Evolutionary conservation across 768 basidiomycete species (phyloP).

Genomic region (Leucocoprinus sp.): DNA sequence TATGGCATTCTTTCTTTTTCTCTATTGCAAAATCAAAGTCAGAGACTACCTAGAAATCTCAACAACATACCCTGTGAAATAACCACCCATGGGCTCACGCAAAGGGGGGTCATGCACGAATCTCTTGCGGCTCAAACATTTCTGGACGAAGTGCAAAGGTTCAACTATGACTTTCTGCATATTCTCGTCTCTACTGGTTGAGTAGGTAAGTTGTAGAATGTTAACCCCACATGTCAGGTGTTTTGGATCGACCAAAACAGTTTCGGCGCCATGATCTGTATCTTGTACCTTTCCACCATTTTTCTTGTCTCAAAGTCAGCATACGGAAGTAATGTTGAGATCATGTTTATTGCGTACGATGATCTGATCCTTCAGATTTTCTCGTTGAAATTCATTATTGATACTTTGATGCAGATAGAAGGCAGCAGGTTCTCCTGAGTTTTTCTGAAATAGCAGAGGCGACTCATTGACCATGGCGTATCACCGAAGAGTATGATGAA

Average conservation of each 20-base stretch:
- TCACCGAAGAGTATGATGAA: not conserved
- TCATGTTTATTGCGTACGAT: constrained; percentile 19
- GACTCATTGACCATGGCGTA: not conserved
- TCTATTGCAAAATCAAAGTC: not conserved
- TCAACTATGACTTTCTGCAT: constrained; percentile 19
- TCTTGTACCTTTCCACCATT: constrained; percentile 22
- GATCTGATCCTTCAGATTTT: constrained; percentile 22
- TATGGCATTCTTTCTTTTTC: constrained; percentile 20
- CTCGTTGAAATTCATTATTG: constrained; percentile 13
- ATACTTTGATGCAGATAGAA: constrained; percentile 30
- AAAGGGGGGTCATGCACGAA: constrained; percentile 16
- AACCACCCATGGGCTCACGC: constrained; percentile 25
- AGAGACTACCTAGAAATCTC: not conserved
- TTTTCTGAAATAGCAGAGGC: constrained; percentile 15
- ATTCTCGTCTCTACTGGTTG: constrained; percentile 10
- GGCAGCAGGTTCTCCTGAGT: constrained; percentile 19
- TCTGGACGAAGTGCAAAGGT: constrained; percentile 19
- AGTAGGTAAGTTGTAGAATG: constrained; percentile 15
- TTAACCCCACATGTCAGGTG: not conserved
- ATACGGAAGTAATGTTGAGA: not conserved
- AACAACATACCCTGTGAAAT: constrained; percentile 1
- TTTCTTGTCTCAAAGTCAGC: constrained; percentile 14
- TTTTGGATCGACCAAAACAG: constrained; percentile 17
- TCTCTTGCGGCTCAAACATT: constrained; percentile 15
- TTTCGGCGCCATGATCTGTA: constrained; percentile 16